phyloP scores from a whole-genome alignment of 257 asterid species.

The Agastache rugosa region DNA sequence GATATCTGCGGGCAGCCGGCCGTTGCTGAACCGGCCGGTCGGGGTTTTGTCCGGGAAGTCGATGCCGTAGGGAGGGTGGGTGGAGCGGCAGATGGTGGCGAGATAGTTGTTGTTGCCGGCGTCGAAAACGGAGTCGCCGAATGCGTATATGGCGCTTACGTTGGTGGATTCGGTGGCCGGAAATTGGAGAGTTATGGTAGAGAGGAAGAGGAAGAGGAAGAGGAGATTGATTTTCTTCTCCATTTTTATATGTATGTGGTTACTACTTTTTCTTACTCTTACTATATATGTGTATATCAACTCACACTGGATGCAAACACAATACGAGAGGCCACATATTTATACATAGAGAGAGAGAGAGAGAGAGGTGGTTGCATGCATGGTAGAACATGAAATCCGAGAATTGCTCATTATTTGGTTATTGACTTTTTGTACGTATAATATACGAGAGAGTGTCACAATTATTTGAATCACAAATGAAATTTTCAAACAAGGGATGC shows the following conservation, averaged over 20 bases:
- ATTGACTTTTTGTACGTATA: no score
- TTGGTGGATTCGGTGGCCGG: neutral
- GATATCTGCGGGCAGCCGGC: neutral
- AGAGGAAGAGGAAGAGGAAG: neutral
- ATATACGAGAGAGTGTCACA: no score
- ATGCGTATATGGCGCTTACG: neutral
- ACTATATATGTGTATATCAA: no score
- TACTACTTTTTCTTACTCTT: no score
- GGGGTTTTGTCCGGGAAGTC: neutral
- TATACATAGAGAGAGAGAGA: no score
- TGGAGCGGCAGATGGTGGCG: slow-evolving; percentile 8
- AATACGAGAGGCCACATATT: no score
- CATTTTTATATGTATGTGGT: neutral
- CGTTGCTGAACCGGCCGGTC: slow-evolving; percentile 1
- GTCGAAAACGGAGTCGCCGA: slow-evolving; percentile 5
- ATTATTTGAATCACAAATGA: no score
- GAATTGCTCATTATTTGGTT: no score
- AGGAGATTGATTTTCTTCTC: neutral
- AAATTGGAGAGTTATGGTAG: neutral
- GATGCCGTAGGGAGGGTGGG: neutral
- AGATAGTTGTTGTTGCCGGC: slow-evolving; percentile 10
- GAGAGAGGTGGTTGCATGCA: no score
- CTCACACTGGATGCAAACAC: no score
- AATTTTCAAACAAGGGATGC: no score
- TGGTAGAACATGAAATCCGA: no score